Evolutionary conservation across 768 basidiomycete genomes (phyloP).

Genomic region (Psilocybe tampanensis): DNA sequence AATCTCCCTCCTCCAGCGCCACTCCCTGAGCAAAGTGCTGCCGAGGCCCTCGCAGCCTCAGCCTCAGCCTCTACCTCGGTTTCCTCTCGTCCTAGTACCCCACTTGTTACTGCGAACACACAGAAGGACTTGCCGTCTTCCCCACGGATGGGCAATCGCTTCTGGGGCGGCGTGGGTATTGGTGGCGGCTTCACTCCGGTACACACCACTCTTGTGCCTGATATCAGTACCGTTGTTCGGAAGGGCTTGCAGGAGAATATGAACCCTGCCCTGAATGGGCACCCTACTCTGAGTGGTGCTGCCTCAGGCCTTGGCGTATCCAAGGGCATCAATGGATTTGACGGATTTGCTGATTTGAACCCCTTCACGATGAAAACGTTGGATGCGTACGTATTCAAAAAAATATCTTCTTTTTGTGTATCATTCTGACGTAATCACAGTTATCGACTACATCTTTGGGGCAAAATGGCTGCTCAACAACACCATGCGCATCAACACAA

Average conservation of each 20-base stretch:
- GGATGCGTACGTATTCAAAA: conserved; percentile 60
- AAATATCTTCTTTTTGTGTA: conserved; percentile 7
- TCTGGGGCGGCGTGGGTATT: conserved; percentile 78
- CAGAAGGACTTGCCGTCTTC: conserved; percentile 77
- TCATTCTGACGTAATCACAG: conserved; percentile 29
- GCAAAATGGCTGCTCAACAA: conserved; percentile 83
- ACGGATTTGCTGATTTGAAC: conserved; percentile 77
- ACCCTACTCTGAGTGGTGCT: conserved; percentile 13
- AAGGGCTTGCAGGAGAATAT: conserved; percentile 70
- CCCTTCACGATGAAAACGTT: conserved; percentile 87
- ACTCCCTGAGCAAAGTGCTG: conserved; percentile 43
- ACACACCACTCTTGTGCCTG: conserved; percentile 82
- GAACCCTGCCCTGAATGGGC: conserved; percentile 68
- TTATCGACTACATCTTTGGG: conserved; percentile 92
- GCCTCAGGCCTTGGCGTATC: conserved; percentile 12
- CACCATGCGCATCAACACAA: conserved; percentile 38
- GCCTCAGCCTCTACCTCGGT: conserved; percentile 20
- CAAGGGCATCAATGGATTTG: conserved; percentile 52
- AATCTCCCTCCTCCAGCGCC: conserved; percentile 56
- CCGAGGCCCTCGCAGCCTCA: conserved; percentile 32
- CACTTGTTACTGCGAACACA: conserved; percentile 63
- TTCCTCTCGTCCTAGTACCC: conserved; percentile 14
- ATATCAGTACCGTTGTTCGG: conserved; percentile 39
- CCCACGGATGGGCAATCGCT: conserved; percentile 54
- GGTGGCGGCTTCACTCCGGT: conserved; percentile 76